Evolutionary conservation across 2,329 filamentous ascomycete species (phyloP).

Genomic region (Pseudogymnoascus sp.): DNA sequence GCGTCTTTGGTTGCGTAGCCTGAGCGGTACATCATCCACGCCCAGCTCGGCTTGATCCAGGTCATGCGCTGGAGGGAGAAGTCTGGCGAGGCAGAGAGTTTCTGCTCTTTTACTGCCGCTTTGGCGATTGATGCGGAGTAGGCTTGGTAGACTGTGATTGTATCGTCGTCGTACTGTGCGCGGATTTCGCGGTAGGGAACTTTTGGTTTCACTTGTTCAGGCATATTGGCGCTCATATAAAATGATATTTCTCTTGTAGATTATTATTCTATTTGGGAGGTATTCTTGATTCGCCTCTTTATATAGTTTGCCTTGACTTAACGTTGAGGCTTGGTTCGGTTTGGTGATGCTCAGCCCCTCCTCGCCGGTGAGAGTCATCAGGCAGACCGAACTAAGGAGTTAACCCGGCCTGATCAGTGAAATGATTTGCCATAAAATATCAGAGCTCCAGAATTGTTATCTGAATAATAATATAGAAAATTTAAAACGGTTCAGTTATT

Average conservation of each 20-base stretch:
- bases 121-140: constrained; percentile 49
- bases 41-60: constrained; percentile 59
- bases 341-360: background rate
- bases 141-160: constrained; percentile 58
- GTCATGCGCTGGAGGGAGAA: constrained; percentile 55
- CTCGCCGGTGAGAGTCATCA: constrained; percentile 5
- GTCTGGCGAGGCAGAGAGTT: constrained; percentile 45
- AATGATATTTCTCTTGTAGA: background rate
- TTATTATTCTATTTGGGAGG: too few species aligned
- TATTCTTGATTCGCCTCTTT: background rate
- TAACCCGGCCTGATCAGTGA: background rate
- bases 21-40: constrained; percentile 59
- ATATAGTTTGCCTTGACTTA: background rate
- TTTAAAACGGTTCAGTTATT: background rate
- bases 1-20: constrained; percentile 54
- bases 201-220: background rate
- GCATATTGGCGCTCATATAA: background rate
- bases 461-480: background rate
- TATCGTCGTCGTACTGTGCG: constrained; percentile 42
- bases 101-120: constrained; percentile 46
- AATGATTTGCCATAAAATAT: too few species aligned
- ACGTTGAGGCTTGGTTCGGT: background rate
- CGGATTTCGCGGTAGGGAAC: constrained; percentile 46
- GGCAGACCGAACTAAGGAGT: background rate
- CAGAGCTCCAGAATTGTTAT: background rate